Conservation (phyloP, 1,139 yeast species). For the Geotrichum europaeum region DNA sequence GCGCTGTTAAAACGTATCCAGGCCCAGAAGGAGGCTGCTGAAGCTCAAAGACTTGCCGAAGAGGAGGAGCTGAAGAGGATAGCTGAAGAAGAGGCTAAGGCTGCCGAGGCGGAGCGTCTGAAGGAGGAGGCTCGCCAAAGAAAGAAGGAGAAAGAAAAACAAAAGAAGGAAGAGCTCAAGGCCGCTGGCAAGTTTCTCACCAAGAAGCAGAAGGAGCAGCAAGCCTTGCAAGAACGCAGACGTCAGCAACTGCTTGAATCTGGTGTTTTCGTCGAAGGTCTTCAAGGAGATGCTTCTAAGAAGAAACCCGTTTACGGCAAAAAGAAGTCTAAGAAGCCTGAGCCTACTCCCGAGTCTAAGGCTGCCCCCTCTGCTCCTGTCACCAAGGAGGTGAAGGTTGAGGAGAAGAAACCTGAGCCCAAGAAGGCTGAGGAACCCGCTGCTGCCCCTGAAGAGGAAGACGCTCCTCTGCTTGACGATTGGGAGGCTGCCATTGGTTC, state of each 20-base stretch:
- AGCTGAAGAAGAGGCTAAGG: conserved; percentile 52
- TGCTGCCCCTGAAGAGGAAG: conserved; percentile 27
- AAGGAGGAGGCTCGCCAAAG: conserved; percentile 62
- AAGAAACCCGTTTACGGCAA: conserved; percentile 70
- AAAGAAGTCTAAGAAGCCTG: conserved; percentile 50
- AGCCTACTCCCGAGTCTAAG: conserved; percentile 39
- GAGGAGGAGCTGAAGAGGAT: conserved; percentile 52
- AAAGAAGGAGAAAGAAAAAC: conserved; percentile 68
- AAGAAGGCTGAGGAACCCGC: conserved; percentile 27
- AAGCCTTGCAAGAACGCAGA: conserved; percentile 79
- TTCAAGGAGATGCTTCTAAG: conserved; percentile 42
- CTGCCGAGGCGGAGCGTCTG: conserved; percentile 51
- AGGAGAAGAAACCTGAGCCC: conserved; percentile 24
- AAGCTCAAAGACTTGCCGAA: conserved; percentile 55
- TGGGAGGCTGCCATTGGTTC: conserved; percentile 39
- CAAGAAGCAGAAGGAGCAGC: conserved; percentile 92
- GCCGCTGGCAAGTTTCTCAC: conserved; percentile 82
- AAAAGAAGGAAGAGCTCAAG: conserved; percentile 82
- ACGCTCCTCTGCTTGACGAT: conserved; percentile 33
- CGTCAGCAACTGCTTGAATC: conserved; percentile 77
- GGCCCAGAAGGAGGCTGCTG: conserved; percentile 76
- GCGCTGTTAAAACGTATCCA: conserved; percentile 69
- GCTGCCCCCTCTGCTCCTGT: conserved; percentile 31
- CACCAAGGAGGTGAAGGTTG: conserved; percentile 20
- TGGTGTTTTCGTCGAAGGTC: conserved; percentile 72